Evolutionary conservation across 495 filamentous ascomycete species (phyloP).

Genomic region (Podospora pseudocomata): DNA sequence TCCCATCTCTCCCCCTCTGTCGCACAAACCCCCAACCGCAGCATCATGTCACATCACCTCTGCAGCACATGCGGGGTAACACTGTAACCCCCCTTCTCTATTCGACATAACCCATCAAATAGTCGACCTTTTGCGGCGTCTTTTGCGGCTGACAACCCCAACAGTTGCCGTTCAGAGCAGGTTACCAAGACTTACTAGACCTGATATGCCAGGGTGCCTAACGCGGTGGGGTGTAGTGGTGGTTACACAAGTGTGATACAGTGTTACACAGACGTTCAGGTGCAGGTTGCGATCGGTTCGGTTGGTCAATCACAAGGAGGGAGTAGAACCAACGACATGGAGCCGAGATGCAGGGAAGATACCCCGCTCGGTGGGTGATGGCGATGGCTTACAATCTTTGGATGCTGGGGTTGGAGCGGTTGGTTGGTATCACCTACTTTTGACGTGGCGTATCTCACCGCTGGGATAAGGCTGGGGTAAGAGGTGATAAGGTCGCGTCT

Average conservation of each 20-base stretch:
- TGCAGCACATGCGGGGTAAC: not conserved
- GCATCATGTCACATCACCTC: not conserved
- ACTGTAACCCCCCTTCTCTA: not conserved
- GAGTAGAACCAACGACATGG: constrained; percentile 2
- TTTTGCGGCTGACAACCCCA: not conserved
- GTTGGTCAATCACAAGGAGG: not conserved
- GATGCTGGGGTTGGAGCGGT: not conserved
- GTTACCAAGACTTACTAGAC: not conserved
- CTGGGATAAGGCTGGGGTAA: not conserved
- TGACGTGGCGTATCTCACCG: not conserved
- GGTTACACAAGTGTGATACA: not conserved
- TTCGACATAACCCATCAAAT: not conserved
- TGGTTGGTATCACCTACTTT: not conserved
- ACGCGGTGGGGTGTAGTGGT: not conserved
- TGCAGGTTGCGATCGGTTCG: not conserved
- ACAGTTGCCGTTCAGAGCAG: not conserved
- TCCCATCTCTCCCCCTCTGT: not conserved
- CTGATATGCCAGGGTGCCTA: not conserved
- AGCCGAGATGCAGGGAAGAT: not conserved
- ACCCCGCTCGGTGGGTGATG: not conserved
- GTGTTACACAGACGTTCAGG: not conserved
- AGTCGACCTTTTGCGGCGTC: not conserved
- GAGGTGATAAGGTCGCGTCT: not conserved
- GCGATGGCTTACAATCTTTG: not conserved
- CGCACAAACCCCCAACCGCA: not conserved